Percentiles rank a stretch among this genome's conserved stretches.
Evolutionary conservation across 1,139 yeast species (phyloP).

Genomic region (Candida tetrigidarum): DNA sequence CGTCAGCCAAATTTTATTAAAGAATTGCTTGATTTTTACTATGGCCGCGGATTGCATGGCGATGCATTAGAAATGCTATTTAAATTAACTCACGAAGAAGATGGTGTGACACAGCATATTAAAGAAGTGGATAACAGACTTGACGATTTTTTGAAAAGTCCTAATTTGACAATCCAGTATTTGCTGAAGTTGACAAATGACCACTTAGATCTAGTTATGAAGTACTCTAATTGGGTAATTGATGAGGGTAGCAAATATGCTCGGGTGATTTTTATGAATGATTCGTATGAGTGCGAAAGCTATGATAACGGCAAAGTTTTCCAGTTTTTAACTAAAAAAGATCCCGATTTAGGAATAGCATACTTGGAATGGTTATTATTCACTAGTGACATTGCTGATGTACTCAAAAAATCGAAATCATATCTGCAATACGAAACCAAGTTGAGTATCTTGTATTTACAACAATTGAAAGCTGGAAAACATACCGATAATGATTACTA

Average conservation of each 20-base stretch:
- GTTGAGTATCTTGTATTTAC: slow-evolving; percentile 60
- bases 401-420: slow-evolving; percentile 33
- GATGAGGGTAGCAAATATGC: slow-evolving; percentile 29
- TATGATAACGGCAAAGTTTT: slow-evolving; percentile 60
- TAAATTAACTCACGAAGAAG: slow-evolving; percentile 33
- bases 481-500: slow-evolving; percentile 23
- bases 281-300: slow-evolving; percentile 63
- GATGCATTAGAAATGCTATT: slow-evolving; percentile 68
- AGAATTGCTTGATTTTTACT: slow-evolving; percentile 83
- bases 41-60: slow-evolving; percentile 61
- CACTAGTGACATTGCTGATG: slow-evolving; percentile 49
- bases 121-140: slow-evolving; percentile 17
- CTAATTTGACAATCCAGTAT: slow-evolving; percentile 63
- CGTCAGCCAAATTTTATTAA: slow-evolving; percentile 49
- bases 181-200: slow-evolving; percentile 61
- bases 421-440: slow-evolving; percentile 49
- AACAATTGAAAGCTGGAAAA: slow-evolving; percentile 27
- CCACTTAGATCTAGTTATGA: slow-evolving; percentile 57
- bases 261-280: slow-evolving; percentile 65
- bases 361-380: slow-evolving; percentile 65
- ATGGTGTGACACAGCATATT: slow-evolving; percentile 23
- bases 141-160: slow-evolving; percentile 42
- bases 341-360: slow-evolving; percentile 42
- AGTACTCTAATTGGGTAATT: slow-evolving; percentile 63
- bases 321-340: slow-evolving; percentile 36